Conservation (phyloP, 2,329 filamentous ascomycete genomes). For the Epichloe sp. region DNA sequence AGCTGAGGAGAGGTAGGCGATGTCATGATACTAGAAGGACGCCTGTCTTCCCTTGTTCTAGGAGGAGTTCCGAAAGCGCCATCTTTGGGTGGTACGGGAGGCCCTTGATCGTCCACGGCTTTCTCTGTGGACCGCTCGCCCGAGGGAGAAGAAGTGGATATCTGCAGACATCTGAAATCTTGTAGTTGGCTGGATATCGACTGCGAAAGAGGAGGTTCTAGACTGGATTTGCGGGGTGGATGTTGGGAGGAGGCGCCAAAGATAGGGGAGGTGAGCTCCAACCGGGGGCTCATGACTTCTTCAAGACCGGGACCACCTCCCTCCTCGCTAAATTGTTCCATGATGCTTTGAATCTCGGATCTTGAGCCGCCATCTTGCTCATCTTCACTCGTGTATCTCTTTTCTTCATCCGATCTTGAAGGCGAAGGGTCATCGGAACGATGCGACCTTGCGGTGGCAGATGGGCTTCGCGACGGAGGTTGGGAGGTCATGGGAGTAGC, state of each 20-base stretch:
- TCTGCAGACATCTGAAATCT: constrained; percentile 29
- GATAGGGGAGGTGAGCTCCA: constrained; percentile 73
- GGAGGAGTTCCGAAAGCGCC: constrained; percentile 29
- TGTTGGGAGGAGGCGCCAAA: constrained; percentile 54
- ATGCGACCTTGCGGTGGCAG: constrained; percentile 38
- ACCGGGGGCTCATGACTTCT: constrained; percentile 82
- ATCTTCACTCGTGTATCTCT: constrained; percentile 43
- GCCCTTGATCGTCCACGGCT: constrained; percentile 32
- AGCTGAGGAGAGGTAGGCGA: constrained; percentile 33
- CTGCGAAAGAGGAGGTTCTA: constrained; percentile 56
- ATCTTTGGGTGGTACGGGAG: constrained; percentile 49
- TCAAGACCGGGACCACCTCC: constrained; percentile 58
- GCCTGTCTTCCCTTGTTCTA: constrained; percentile 25
- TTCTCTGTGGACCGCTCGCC: constrained; percentile 24
- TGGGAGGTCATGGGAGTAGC: constrained; percentile 41
- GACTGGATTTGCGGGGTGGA: constrained; percentile 73
- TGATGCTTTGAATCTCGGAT: constrained; percentile 91
- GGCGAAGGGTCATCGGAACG: constrained; percentile 34
- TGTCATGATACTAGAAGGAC: constrained; percentile 13
- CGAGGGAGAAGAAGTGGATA: constrained; percentile 27
- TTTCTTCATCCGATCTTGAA: constrained; percentile 46
- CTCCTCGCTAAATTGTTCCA: constrained; percentile 82
- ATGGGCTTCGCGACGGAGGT: constrained; percentile 45
- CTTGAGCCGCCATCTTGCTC: constrained; percentile 56
- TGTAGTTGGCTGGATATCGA: constrained; percentile 35